A percentile compares a stretch with the other conserved stretches of the same genome.
Conservation (phyloP, 1,284 basidiomycete species). For the Thelephora terrestris region DNA sequence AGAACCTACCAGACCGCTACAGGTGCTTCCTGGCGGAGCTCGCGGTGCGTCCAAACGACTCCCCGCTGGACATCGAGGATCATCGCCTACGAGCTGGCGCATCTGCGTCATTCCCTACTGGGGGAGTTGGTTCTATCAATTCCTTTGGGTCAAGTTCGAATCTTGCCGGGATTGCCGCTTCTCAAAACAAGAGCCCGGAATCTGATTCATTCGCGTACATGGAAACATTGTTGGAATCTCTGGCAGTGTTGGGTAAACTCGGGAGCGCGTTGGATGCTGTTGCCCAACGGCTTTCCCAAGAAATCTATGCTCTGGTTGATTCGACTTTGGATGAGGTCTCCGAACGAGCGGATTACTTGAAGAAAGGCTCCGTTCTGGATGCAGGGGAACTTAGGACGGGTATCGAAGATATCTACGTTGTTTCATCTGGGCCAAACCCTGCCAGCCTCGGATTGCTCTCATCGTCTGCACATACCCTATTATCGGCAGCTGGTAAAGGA, state of each 20-base stretch:
- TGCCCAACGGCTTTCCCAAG: conserved; percentile 74
- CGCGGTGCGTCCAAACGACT: conserved; percentile 69
- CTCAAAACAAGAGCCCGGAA: conserved; percentile 62
- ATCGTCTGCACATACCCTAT: conserved; percentile 11
- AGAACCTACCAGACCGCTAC: conserved; percentile 27
- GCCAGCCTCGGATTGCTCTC: conserved; percentile 12
- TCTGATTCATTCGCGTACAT: conserved; percentile 91
- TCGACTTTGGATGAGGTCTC: conserved; percentile 85
- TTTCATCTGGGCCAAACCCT: conserved; percentile 20
- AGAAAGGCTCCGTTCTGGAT: conserved; percentile 38
- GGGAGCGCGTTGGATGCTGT: conserved; percentile 80
- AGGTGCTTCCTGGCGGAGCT: conserved; percentile 65
- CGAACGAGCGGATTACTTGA: conserved; percentile 72
- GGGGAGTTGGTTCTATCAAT: conserved; percentile 14
- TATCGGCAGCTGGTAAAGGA: conserved; percentile 8
- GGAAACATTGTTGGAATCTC: conserved; percentile 87
- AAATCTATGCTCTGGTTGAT: conserved; percentile 84
- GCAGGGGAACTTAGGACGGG: conserved; percentile 7
- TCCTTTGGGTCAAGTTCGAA: conserved; percentile 9
- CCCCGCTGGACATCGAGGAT: conserved; percentile 65
- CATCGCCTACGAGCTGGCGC: conserved; percentile 28
- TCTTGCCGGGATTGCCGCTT: conserved; percentile 7
- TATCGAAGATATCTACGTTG: conserved; percentile 34
- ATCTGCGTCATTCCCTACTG: conserved; percentile 19
- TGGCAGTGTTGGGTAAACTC: conserved; percentile 85